phyloP scores from a whole-genome alignment of 768 basidiomycete genomes.

The Lentinula edodes region DNA sequence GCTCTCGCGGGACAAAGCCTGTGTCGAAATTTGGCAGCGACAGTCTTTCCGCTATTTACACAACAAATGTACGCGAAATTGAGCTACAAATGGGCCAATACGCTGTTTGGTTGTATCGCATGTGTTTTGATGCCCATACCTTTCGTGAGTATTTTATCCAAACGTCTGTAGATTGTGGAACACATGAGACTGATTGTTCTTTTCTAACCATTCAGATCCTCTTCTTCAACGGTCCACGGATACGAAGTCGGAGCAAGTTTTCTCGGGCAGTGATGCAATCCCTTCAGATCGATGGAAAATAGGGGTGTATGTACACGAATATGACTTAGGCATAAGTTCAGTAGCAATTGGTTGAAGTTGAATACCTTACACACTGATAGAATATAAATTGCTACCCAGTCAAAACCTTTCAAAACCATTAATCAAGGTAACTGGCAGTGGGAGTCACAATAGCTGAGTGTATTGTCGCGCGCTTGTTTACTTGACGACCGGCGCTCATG shows the following conservation, averaged over 20 bases:
- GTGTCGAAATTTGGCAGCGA: conserved; percentile 44
- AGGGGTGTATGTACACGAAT: background rate
- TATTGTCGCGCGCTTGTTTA: too few relatives aligned
- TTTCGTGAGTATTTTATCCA: conserved; percentile 31
- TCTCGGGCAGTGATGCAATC: conserved; percentile 29
- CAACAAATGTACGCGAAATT: conserved; percentile 51
- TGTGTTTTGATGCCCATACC: conserved; percentile 55
- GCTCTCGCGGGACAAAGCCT: conserved; percentile 66
- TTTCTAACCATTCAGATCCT: conserved; percentile 23
- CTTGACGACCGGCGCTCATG: too few relatives aligned
- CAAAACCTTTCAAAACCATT: too few relatives aligned
- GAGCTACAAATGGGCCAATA: conserved; percentile 56
- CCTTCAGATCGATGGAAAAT: background rate
- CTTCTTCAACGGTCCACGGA: conserved; percentile 36
- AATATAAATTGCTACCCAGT: too few relatives aligned
- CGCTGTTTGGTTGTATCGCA: conserved; percentile 49
- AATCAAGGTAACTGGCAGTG: too few relatives aligned
- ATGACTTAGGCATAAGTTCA: too few relatives aligned
- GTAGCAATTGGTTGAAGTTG: too few relatives aligned
- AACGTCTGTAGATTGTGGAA: too few relatives aligned
- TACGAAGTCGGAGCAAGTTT: conserved; percentile 35
- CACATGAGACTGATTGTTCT: background rate
- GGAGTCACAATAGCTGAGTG: too few relatives aligned
- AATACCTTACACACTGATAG: too few relatives aligned
- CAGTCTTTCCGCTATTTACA: conserved; percentile 60